phyloP scores from a whole-genome alignment of 345 rosid species.

The Carallia pectinifolia region DNA sequence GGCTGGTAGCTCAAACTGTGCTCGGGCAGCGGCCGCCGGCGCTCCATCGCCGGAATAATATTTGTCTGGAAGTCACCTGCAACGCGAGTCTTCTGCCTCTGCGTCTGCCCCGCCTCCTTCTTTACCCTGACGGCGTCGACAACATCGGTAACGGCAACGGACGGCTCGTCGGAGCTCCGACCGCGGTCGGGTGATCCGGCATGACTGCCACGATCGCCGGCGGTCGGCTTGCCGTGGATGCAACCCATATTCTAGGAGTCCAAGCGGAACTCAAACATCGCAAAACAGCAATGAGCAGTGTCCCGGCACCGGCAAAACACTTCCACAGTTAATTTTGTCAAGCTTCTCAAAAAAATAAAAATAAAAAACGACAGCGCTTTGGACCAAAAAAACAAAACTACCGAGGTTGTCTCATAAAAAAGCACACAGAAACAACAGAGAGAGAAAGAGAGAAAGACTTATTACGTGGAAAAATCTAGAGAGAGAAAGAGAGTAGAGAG shows the following conservation, averaged over 20 bases:
- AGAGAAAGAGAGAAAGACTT: neutral
- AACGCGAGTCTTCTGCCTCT: slow-evolving; percentile 31
- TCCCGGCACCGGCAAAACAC: slow-evolving; percentile 13
- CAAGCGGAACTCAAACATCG: slow-evolving; percentile 11
- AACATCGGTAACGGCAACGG: slow-evolving; percentile 32
- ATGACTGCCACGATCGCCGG: slow-evolving; percentile 24
- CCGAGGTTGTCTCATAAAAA: too few species aligned
- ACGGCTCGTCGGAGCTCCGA: slow-evolving; percentile 34
- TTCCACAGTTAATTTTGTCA: neutral
- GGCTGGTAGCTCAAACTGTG: slow-evolving; percentile 33
- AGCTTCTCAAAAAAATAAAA: neutral
- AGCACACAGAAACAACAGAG: neutral
- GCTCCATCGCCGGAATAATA: slow-evolving; percentile 31
- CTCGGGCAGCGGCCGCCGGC: slow-evolving; percentile 28
- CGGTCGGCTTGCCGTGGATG: slow-evolving; percentile 41
- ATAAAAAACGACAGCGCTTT: slow-evolving; percentile 12
- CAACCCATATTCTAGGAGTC: slow-evolving; percentile 53
- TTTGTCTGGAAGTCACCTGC: slow-evolving; percentile 39
- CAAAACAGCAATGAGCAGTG: neutral
- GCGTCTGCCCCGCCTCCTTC: slow-evolving; percentile 19
- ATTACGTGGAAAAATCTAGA: neutral
- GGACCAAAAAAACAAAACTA: too few species aligned
- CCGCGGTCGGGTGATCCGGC: slow-evolving; percentile 25
- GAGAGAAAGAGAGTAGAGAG: neutral
- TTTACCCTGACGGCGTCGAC: slow-evolving; percentile 24